Percentiles rank a stretch among this genome's conserved stretches.
Conservation (phyloP, 2,329 filamentous ascomycete species). For the Pyrenophora graminea region DNA sequence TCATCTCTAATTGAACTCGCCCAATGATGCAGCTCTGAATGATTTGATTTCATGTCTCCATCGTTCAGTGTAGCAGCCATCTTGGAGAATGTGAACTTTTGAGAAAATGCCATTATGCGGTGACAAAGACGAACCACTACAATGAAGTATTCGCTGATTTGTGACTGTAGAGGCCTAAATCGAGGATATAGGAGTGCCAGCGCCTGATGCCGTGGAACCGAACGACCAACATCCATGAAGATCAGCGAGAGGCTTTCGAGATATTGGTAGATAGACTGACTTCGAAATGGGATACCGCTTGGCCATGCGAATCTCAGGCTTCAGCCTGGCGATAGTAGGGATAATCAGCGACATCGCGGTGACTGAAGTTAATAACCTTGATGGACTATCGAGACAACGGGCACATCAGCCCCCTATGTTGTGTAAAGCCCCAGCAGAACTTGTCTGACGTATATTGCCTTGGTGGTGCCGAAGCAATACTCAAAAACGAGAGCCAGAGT, state of each 20-base stretch:
- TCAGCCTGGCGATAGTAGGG: too few species aligned
- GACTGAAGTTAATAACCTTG: too few species aligned
- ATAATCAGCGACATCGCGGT: too few species aligned
- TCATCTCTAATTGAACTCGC: constrained; percentile 47
- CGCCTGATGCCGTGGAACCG: constrained; percentile 47
- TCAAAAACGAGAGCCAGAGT: too few species aligned
- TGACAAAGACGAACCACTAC: constrained; percentile 49
- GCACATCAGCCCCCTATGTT: too few species aligned
- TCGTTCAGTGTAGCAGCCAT: constrained; percentile 40
- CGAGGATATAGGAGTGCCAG: constrained; percentile 47
- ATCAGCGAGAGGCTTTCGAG: constrained; percentile 13
- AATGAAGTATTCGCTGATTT: constrained; percentile 50
- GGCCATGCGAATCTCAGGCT: too few species aligned
- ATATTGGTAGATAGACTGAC: too few species aligned
- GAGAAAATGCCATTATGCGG: constrained; percentile 37
- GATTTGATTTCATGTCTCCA: constrained; percentile 36
- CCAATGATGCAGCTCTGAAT: constrained; percentile 44
- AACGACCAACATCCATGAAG: constrained; percentile 50
- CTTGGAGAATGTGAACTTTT: constrained; percentile 40
- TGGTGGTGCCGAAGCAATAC: too few species aligned
- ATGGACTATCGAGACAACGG: too few species aligned
- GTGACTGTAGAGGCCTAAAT: constrained; percentile 44
- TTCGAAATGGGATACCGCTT: too few species aligned
- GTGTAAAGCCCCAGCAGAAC: too few species aligned
- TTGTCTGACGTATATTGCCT: too few species aligned